phyloP scores from a whole-genome alignment of 148 eudicot species.

The Oxyria digyna region DNA sequence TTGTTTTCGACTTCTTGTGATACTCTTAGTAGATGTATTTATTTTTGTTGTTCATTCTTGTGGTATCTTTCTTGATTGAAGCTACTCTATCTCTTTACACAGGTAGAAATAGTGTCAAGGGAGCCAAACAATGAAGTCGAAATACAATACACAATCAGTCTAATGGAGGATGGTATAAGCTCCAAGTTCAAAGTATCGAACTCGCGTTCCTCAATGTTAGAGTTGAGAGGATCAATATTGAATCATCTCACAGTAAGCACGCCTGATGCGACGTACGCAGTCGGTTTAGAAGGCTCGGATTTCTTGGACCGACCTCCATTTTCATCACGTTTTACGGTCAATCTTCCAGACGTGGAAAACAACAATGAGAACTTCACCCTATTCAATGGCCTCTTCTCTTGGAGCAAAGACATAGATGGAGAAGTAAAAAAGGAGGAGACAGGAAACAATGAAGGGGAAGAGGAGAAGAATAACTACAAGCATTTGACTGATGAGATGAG shows the following conservation, averaged over 20 bases:
- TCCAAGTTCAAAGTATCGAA: constrained; percentile 42
- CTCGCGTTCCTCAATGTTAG: constrained; percentile 24
- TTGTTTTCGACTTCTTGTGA: no score
- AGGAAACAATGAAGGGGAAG: constrained; percentile 41
- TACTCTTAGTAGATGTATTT: no score
- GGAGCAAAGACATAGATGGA: background rate
- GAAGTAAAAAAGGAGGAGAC: constrained; percentile 10
- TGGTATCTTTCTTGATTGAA: background rate
- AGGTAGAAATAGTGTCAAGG: constrained; percentile 57
- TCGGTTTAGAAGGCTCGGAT: constrained; percentile 64
- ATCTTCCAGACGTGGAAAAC: constrained; percentile 29
- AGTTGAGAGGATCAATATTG: constrained; percentile 38
- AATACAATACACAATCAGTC: constrained; percentile 42
- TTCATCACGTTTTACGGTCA: constrained; percentile 34
- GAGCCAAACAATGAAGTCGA: constrained; percentile 28
- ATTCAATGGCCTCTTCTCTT: background rate
- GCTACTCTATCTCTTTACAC: constrained; percentile 11
- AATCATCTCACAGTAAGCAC: constrained; percentile 74
- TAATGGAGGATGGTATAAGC: constrained; percentile 30
- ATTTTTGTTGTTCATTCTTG: background rate
- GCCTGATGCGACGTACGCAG: constrained; percentile 84
- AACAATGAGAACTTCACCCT: background rate
- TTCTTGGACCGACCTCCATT: constrained; percentile 41
- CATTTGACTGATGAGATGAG: constrained; percentile 55
- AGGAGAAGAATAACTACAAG: constrained; percentile 63